phyloP scores from a whole-genome alignment of 108 stramenopile genomes.

The Cyclotella sp. region DNA sequence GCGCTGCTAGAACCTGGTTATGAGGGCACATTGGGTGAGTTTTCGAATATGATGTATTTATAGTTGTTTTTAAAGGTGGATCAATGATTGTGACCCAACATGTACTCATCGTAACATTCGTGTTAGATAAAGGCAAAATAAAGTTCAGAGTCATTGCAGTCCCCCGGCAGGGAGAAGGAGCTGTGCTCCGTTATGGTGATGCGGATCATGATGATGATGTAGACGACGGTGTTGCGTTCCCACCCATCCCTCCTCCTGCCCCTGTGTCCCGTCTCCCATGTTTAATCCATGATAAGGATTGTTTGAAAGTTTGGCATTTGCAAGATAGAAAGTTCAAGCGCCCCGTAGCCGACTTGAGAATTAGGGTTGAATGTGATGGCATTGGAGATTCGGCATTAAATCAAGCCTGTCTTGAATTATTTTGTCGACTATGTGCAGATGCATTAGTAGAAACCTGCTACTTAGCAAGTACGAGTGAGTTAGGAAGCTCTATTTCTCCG shows the following conservation, averaged over 20 bases:
- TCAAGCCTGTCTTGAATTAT: slow-evolving; percentile 73
- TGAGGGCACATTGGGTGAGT: slow-evolving; percentile 77
- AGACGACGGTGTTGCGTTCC: slow-evolving; percentile 69
- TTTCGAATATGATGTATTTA: background rate
- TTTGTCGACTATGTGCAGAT: slow-evolving; percentile 73
- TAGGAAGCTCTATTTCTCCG: slow-evolving; percentile 61
- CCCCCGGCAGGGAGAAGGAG: slow-evolving; percentile 65
- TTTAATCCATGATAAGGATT: slow-evolving; percentile 64
- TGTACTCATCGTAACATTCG: background rate
- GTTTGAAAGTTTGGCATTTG: slow-evolving; percentile 78
- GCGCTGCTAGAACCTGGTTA: slow-evolving; percentile 51
- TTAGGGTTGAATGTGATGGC: slow-evolving; percentile 63
- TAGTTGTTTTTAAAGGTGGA: background rate
- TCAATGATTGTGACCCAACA: background rate
- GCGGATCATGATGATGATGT: slow-evolving; percentile 76
- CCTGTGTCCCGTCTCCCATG: slow-evolving; percentile 66
- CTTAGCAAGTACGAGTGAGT: slow-evolving; percentile 76
- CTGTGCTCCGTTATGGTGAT: slow-evolving; percentile 72
- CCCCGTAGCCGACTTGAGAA: slow-evolving; percentile 82
- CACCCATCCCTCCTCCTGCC: slow-evolving; percentile 74
- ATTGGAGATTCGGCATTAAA: slow-evolving; percentile 74
- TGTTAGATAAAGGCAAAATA: slow-evolving; percentile 42
- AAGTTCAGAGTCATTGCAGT: slow-evolving; percentile 77
- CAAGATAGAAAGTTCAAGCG: slow-evolving; percentile 86
- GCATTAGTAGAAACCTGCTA: slow-evolving; percentile 74